These are phyloP conservation scores for Kluyveromyces sp. DNA, from an alignment of 1,139 yeast species.

Conservation along the genomic window DNA sequence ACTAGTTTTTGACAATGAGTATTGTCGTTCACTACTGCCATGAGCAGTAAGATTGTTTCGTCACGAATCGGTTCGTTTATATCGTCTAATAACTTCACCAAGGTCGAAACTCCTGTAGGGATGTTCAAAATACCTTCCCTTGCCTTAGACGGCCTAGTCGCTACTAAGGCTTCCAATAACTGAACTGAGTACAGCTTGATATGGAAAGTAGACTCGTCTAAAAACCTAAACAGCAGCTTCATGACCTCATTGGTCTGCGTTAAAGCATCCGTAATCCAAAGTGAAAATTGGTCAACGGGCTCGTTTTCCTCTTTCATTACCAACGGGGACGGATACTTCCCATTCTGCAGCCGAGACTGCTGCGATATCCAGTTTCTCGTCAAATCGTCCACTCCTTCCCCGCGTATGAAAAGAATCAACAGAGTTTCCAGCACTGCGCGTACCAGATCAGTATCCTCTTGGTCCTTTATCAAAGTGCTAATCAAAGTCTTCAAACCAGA, in stretches of 20 bases:
- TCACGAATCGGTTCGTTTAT: conserved; percentile 83
- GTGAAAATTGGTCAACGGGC: conserved; percentile 72
- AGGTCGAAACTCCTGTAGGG: conserved; percentile 73
- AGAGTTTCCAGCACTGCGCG: conserved; percentile 83
- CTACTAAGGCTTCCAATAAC: conserved; percentile 72
- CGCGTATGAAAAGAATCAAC: conserved; percentile 68
- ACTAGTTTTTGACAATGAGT: conserved; percentile 86
- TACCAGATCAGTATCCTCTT: conserved; percentile 62
- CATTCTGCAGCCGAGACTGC: conserved; percentile 71
- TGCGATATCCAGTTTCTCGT: conserved; percentile 64
- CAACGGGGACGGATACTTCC: conserved; percentile 77
- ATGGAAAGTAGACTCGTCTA: conserved; percentile 63
- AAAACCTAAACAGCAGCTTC: conserved; percentile 48
- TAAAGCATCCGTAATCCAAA: conserved; percentile 94
- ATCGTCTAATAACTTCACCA: conserved; percentile 66
- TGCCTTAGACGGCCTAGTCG: conserved; percentile 67
- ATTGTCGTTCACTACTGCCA: conserved; percentile 76
- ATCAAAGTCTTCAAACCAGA: conserved; percentile 77
- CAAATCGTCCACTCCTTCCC: conserved; percentile 46
- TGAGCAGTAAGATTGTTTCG: conserved; percentile 74
- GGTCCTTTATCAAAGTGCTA: conserved; percentile 57
- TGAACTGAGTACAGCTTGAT: conserved; percentile 75
- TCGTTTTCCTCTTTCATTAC: conserved; percentile 46
- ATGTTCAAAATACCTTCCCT: conserved; percentile 66
- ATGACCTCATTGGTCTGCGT: conserved; percentile 63